A percentile compares a stretch with the other conserved stretches of the same genome.
Evolutionary conservation across 1,284 basidiomycete species (phyloP).

Genomic region (Pseudozyma hubeiensis): DNA sequence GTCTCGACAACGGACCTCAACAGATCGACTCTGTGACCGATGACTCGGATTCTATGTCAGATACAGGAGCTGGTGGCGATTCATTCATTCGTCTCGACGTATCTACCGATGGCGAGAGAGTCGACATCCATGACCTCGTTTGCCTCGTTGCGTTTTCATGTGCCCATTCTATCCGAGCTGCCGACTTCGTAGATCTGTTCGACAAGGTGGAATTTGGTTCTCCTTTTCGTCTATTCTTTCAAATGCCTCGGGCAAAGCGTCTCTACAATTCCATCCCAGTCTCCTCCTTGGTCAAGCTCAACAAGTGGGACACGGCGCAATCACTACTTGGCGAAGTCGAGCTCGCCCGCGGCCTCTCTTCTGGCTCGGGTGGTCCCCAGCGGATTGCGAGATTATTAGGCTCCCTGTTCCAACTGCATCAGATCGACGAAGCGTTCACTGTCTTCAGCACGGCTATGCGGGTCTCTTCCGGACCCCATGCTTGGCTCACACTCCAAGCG

Average conservation of each 20-base stretch:
- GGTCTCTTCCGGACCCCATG: conserved; percentile 15
- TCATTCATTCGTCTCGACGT: conserved; percentile 31
- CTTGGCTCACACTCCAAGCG: conserved; percentile 16
- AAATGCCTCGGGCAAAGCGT: conserved; percentile 28
- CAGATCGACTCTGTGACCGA: neutral
- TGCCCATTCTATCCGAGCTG: conserved; percentile 3
- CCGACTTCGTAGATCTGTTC: conserved; percentile 26
- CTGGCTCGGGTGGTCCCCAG: conserved; percentile 49
- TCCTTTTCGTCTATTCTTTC: conserved; percentile 52
- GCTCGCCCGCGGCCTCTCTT: conserved; percentile 52
- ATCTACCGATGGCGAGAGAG: conserved; percentile 11
- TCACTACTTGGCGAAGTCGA: conserved; percentile 30
- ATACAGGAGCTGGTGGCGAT: neutral
- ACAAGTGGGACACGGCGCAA: conserved; percentile 9
- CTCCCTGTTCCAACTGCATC: conserved; percentile 41
- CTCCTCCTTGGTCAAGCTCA: neutral
- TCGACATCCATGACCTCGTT: conserved; percentile 48
- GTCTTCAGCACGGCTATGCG: conserved; percentile 51
- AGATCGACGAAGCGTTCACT: conserved; percentile 24
- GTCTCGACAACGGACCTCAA: conserved; percentile 10
- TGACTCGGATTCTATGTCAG: neutral
- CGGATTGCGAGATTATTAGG: conserved; percentile 55
- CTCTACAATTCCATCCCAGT: conserved; percentile 13
- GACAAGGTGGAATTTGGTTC: conserved; percentile 53
- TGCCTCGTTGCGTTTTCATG: conserved; percentile 44